phyloP scores from a whole-genome alignment of 768 basidiomycete species.

The Auricularia sp. region DNA sequence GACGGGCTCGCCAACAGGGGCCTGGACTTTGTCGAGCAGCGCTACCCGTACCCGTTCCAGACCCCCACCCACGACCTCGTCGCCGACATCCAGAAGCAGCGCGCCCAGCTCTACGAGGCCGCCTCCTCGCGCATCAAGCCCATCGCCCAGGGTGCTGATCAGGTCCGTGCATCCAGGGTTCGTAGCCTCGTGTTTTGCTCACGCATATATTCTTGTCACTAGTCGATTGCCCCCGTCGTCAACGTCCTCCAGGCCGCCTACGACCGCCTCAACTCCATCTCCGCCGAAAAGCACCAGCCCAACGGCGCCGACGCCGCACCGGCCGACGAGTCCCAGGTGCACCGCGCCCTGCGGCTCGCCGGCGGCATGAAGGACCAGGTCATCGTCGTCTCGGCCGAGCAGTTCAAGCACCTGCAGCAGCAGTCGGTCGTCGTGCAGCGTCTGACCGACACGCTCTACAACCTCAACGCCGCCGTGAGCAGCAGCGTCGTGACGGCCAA shows the following conservation, averaged over 20 bases:
- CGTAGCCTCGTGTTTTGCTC: slow-evolving; percentile 9
- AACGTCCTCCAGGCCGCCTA: slow-evolving; percentile 59
- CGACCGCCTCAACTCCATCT: slow-evolving; percentile 18
- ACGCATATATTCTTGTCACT: slow-evolving; percentile 18
- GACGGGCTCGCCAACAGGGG: slow-evolving; percentile 66
- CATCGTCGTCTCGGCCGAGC: slow-evolving; percentile 57
- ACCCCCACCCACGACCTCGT: slow-evolving; percentile 63
- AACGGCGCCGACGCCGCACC: slow-evolving; percentile 37
- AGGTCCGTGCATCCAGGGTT: slow-evolving; percentile 33
- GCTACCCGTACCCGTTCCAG: slow-evolving; percentile 69
- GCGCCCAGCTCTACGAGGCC: slow-evolving; percentile 43
- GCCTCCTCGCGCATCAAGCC: slow-evolving; percentile 58
- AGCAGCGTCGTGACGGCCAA: background rate
- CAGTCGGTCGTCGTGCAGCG: slow-evolving; percentile 49
- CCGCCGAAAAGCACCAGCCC: slow-evolving; percentile 10
- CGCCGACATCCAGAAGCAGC: slow-evolving; percentile 46
- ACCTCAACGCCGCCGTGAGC: background rate
- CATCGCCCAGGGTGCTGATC: slow-evolving; percentile 63
- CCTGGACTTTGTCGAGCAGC: slow-evolving; percentile 60
- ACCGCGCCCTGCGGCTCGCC: slow-evolving; percentile 60
- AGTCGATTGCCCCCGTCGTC: slow-evolving; percentile 52
- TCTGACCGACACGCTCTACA: background rate
- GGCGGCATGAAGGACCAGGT: slow-evolving; percentile 53
- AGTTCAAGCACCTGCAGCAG: slow-evolving; percentile 57
- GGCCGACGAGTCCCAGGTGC: slow-evolving; percentile 66